Conservation (phyloP, 2,329 filamentous ascomycete genomes). For the Cladophialophora chaetospira region DNA sequence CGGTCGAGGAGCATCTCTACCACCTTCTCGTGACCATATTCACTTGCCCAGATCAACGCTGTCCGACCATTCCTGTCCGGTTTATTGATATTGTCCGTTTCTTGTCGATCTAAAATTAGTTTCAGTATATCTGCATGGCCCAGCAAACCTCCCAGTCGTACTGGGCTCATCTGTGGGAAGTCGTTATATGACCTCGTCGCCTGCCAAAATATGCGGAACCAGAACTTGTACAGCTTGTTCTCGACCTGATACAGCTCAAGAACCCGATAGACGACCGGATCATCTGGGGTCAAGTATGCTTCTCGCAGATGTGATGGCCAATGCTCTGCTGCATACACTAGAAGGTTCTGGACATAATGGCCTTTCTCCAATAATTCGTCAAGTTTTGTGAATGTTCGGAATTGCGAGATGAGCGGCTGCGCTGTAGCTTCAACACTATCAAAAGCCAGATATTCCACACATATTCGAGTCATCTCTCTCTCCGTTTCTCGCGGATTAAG, state of each 20-base stretch:
- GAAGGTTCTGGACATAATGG: conserved; percentile 2
- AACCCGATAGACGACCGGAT: background rate
- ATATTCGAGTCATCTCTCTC: conserved; percentile 17
- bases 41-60: conserved; percentile 4
- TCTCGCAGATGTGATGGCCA: conserved; percentile 16
- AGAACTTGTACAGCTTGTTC: background rate
- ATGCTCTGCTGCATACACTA: conserved; percentile 11
- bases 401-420: background rate
- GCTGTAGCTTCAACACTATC: background rate
- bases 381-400: background rate
- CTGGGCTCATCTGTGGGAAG: background rate
- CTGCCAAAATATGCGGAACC: background rate
- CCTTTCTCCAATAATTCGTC: background rate
- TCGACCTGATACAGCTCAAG: conserved; percentile 2
- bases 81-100: background rate
- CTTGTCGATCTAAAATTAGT: conserved; percentile 1
- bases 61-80: background rate
- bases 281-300: background rate
- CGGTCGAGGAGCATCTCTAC: conserved; percentile 14
- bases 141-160: background rate
- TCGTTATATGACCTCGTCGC: background rate
- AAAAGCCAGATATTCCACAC: conserved; percentile 6
- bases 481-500: conserved; percentile 4
- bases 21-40: conserved; percentile 15
- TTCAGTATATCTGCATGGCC: background rate